phyloP scores from a whole-genome alignment of 2,329 filamentous ascomycete genomes.

The Penicillium sp. region DNA sequence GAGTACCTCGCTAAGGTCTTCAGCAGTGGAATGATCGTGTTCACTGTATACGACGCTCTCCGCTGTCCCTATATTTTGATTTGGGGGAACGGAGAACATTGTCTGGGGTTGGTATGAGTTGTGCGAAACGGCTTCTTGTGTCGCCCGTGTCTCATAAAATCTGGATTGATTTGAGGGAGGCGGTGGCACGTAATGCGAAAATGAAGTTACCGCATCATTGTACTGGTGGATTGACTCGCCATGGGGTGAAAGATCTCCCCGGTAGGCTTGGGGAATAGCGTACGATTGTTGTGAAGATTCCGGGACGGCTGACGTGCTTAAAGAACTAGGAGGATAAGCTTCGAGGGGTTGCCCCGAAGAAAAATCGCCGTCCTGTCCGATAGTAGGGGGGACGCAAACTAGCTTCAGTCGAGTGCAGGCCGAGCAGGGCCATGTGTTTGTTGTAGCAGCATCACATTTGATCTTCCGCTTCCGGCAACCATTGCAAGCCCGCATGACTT shows the following conservation, averaged over 20 bases:
- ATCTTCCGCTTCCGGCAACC: slow-evolving; percentile 95
- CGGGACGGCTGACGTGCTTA: slow-evolving; percentile 43
- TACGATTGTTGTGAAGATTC: slow-evolving; percentile 59
- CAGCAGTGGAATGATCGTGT: slow-evolving; percentile 68
- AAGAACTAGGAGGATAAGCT: slow-evolving; percentile 26
- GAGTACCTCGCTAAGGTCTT: slow-evolving; percentile 77
- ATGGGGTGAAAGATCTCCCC: slow-evolving; percentile 56
- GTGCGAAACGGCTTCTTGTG: slow-evolving; percentile 37
- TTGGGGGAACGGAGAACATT: slow-evolving; percentile 33
- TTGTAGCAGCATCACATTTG: slow-evolving; percentile 95
- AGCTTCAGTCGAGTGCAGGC: slow-evolving; percentile 91
- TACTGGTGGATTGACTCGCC: slow-evolving; percentile 53
- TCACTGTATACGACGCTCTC: slow-evolving; percentile 60
- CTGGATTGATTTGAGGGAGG: slow-evolving; percentile 32
- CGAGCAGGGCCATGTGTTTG: slow-evolving; percentile 96
- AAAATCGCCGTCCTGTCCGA: slow-evolving; percentile 69
- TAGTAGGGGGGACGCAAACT: slow-evolving; percentile 87
- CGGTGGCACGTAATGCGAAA: slow-evolving; percentile 42
- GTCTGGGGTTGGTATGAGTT: slow-evolving; percentile 36
- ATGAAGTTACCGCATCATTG: slow-evolving; percentile 44
- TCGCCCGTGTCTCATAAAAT: slow-evolving; percentile 38
- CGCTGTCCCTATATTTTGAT: slow-evolving; percentile 33
- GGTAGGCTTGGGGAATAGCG: slow-evolving; percentile 53
- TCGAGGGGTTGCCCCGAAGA: slow-evolving; percentile 36
- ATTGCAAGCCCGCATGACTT: slow-evolving; percentile 97